These are phyloP conservation scores for Oryza meyeriana DNA, from an alignment of 176 grass and related monocot genomes.

Conservation along the genomic window DNA sequence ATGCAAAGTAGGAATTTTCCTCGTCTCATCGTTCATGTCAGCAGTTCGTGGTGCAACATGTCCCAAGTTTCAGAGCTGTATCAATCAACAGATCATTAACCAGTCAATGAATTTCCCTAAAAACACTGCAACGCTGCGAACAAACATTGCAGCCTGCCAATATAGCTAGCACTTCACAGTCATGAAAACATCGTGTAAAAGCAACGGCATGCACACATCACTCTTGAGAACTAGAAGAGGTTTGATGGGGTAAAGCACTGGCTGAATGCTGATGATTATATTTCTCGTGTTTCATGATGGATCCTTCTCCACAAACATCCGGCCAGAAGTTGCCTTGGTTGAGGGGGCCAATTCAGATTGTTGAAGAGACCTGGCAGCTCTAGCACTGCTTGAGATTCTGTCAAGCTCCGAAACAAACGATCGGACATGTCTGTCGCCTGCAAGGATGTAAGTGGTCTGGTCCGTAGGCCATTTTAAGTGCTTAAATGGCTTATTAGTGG, in stretches of 20 bases:
- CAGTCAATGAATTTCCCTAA: neutral
- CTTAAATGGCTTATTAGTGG: neutral
- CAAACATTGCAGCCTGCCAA: neutral
- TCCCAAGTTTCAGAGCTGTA: neutral
- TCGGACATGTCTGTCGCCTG: neutral
- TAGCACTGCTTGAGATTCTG: neutral
- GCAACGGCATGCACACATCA: neutral
- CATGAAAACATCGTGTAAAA: neutral
- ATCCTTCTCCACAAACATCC: neutral
- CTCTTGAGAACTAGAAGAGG: neutral
- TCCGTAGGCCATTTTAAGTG: no score
- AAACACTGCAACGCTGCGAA: neutral
- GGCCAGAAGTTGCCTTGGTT: neutral
- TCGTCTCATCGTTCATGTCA: neutral
- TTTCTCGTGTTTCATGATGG: neutral
- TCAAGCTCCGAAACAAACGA: neutral
- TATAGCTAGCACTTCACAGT: neutral
- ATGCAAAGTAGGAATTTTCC: neutral
- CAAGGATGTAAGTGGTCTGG: neutral
- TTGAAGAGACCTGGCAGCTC: neutral
- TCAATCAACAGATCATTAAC: neutral
- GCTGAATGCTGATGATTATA: neutral
- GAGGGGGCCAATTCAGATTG: neutral
- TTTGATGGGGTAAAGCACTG: neutral
- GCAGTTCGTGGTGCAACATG: neutral